These are phyloP conservation scores for Suillus brevipes DNA, from an alignment of 768 basidiomycete genomes.

Conservation along the genomic window DNA sequence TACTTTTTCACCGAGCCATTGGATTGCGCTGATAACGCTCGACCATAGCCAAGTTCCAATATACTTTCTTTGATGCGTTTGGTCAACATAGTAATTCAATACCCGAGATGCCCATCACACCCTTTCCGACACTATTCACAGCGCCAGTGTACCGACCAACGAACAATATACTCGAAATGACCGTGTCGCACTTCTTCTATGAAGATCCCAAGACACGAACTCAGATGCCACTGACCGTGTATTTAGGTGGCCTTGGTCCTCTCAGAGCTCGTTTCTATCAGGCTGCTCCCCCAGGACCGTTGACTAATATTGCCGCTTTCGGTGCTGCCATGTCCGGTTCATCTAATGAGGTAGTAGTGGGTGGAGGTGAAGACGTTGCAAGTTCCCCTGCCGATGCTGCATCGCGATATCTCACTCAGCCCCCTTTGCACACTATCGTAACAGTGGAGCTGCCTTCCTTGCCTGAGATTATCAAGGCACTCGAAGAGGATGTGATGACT, in stretches of 20 bases:
- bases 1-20: conserved; percentile 18
- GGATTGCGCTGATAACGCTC: conserved; percentile 21
- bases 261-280: conserved; percentile 77
- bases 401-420: conserved; percentile 53
- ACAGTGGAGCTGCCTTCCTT: conserved; percentile 84
- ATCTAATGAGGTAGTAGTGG: conserved; percentile 29
- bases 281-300: conserved; percentile 64
- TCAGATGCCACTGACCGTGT: conserved; percentile 80
- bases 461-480: conserved; percentile 71
- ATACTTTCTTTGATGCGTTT: conserved; percentile 91
- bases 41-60: conserved; percentile 81
- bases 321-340: conserved; percentile 47
- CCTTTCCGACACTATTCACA: conserved; percentile 85
- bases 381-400: conserved; percentile 18
- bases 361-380: conserved; percentile 23
- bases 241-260: conserved; percentile 88
- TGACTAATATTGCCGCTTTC: conserved; percentile 63
- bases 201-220: conserved; percentile 63
- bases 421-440: conserved; percentile 74
- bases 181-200: conserved; percentile 87
- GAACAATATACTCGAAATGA: conserved; percentile 77
- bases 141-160: conserved; percentile 72
- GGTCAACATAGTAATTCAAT: conserved; percentile 69
- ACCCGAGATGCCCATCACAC: conserved; percentile 81
- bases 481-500: conserved; percentile 69